Conservation (phyloP, 2,329 filamentous ascomycete species). For the Fusarium sp. region DNA sequence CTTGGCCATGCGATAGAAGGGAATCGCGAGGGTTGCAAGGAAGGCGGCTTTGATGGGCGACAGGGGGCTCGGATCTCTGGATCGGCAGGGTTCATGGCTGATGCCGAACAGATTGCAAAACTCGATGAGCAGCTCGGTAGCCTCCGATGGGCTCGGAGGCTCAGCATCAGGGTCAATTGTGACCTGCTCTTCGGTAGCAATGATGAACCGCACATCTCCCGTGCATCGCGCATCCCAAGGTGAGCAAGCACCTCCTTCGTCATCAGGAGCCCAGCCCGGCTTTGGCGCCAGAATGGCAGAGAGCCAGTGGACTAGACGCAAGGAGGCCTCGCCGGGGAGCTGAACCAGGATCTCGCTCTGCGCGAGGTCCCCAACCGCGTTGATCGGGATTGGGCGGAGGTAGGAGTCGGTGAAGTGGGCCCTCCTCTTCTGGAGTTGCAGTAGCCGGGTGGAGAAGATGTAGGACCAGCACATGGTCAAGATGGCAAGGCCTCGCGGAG, state of each 20-base stretch:
- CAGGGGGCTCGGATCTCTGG: constrained; percentile 17
- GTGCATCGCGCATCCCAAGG: constrained; percentile 39
- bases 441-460: constrained; percentile 45
- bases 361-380: constrained; percentile 28
- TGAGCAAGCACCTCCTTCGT: constrained; percentile 28
- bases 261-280: constrained; percentile 38
- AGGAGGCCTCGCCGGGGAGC: constrained; percentile 36
- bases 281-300: constrained; percentile 42
- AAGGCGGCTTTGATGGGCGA: constrained; percentile 45
- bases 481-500: constrained; percentile 44
- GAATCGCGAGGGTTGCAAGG: constrained; percentile 42
- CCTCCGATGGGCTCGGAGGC: constrained; percentile 35
- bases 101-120: constrained; percentile 45
- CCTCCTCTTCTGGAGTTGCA: constrained; percentile 43
- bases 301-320: constrained; percentile 44
- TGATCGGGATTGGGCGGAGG: constrained; percentile 38
- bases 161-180: constrained; percentile 22
- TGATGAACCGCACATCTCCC: constrained; percentile 33
- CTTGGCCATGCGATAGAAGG: constrained; percentile 46
- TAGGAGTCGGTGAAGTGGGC: constrained; percentile 41
- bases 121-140: constrained; percentile 42
- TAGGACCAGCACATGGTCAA: constrained; percentile 47
- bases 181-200: constrained; percentile 38
- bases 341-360: constrained; percentile 35
- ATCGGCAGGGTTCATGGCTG: constrained; percentile 28